Evolutionary conservation across 2,329 filamentous ascomycete species (phyloP), one percentile per base, ranked within the genome.

Genomic region (Coniella vitis): DNA sequence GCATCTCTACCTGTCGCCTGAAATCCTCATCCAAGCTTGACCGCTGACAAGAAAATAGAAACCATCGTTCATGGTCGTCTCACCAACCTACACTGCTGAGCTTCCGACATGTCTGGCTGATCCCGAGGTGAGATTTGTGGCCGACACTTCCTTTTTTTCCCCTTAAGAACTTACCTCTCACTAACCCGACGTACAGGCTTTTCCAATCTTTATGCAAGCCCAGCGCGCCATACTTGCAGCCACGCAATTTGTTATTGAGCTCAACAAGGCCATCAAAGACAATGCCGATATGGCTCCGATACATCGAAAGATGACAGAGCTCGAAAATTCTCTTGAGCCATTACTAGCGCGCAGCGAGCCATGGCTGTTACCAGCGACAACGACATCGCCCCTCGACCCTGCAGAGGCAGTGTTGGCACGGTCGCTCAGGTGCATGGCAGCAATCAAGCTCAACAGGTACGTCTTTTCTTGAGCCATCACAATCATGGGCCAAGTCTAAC

Each of bases 391-490:
- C 1, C 60, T 70, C 7, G 65, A 69, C 46, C 59, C 58, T 10
- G 60, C 59, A 0, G 73, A 76, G 53, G 60, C 62, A 5, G 63
- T 69, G 2, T 61, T 75, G 5, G 65, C 67, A 2, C 66, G 69
- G 40, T 65, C 72, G 2, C 58, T 76, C 14, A 64, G 69, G 39
- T 68, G 65, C 25, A 74, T 76, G 61, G 66, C 72, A 9, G 65
- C 66, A 12, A 75, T 76, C 48, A 76, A 76, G 54, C 54, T 75
- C 16, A 74, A 75, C 56, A 75, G 70, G 70, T 68, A 57, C 40
- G 57, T 39, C 14, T 10, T 1, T 8, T 25, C n/a, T 35, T n/a
- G n/a, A n/a, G n/a, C n/a, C n/a, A n/a, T n/a, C n/a, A n/a, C n/a
- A n/a, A n/a, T 14, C 36, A 7, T 19, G 25, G 17, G 14, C 17